Base-by-base conservation (phyloP, 331 rosid species). In the Saraca asoca region DNA sequence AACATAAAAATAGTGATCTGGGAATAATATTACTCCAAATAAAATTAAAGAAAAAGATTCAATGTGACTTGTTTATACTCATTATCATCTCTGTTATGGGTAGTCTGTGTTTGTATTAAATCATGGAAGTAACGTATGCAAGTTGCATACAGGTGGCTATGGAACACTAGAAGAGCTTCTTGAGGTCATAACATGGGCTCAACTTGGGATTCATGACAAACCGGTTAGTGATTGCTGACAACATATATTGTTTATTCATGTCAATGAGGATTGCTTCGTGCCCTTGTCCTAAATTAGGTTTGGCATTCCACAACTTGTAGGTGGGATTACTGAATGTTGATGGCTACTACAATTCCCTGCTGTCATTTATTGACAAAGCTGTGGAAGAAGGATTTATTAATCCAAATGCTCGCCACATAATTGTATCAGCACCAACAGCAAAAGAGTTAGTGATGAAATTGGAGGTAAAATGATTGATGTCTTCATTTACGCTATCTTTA, bases 121-220 rank as follows among this genome's bases (percentile, higher is more conserved):
- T 49, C 60, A 44, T 5, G 37, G 18, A 41, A 72, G 53, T 46
- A 57, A 81, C 76, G 55, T 24, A 80, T 58, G 61, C 49, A 15
- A 17, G 61, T 69, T 72, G 55, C 66, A 60, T 76, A 62, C 85
- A 94, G 99, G 99, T 12, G 99, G 99, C 19, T 94, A 94, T 75
- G 99, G 99, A 61, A 94, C 99, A 44, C 79, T 94, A 67, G 99
- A 94, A 84, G 99, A 94, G 82, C 85, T 94, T 38, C 99, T 94
- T 77, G 99, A 94, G 83, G 99, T 90, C 39, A 94, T 94, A 73
- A 90, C 99, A 7, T 94, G 99, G 99, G 99, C 99, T 71, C 99
- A 94, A 75, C 99, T 94, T 79, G 97, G 99, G 64, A 94, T 94
- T 79, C 99, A 94, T 70, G 99, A 94, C 79, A 94, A 94, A 72